Base-by-base conservation (phyloP, 2,329 filamentous ascomycete genomes). In the Aspergillus sp. region DNA sequence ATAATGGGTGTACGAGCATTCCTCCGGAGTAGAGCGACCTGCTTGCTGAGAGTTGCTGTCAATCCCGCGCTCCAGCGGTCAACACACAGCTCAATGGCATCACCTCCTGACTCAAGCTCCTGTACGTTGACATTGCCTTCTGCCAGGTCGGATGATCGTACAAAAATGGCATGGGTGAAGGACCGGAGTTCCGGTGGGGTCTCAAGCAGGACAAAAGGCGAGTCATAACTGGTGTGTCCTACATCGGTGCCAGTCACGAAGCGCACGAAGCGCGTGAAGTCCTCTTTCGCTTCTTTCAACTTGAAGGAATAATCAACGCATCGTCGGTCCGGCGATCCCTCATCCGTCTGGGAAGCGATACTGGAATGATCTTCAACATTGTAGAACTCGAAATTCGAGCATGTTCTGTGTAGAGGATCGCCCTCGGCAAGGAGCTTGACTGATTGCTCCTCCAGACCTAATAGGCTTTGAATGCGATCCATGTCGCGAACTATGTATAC, bases 61-160 rank as follows among this genome's bases (percentile, higher is more conserved):
- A 85, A 73, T 56, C 82, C 79, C 23, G 79, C 72, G 7, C 80
- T 79, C 83, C 85, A 87, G 48, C 78, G 78, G 71, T 88, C 85
- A 53, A 88, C 80, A 59, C 85, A 83, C 3, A 88, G 74, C 67
- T 88, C 86, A 45, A 87, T 81, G 21, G 83, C 84, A 74, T 88
- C 86, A 7, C 80, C 85, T 8, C 82, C 79, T 7, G 85, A 85
- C 71, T 88, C 85, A 2, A 87, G 75, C 48, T 82, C 79, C 5
- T 80, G 76, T 64, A 86, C 75, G 49, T 84, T 80, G 17, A 79
- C 68, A 28, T 63, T 62, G 23, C 68, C 70, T 1, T 70, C 69
- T 6, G 70, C 65, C 19, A 78, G 64, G 48, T 76, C 71, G 2
- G 78, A 78, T 4, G 73, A 69, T 10, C 73, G 74, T 6, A 80